phyloP scores from a whole-genome alignment of 805 yeast species.

The Yamadazyma sp. region DNA sequence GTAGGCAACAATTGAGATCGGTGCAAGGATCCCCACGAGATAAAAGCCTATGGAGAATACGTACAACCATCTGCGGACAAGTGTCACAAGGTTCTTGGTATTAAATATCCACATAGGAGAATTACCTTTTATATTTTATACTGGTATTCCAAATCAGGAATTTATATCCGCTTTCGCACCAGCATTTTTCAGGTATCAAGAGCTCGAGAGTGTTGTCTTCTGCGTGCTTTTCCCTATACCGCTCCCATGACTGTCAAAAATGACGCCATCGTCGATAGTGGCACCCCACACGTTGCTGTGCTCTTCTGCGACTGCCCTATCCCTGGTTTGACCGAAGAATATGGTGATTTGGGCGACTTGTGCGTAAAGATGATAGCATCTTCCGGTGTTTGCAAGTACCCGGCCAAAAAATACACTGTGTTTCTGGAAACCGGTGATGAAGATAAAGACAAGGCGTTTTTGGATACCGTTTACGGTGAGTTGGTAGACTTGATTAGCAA shows the following conservation, averaged over 20 bases:
- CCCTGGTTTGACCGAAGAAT: constrained; percentile 25
- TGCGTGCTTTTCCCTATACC: no score
- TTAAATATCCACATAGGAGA: constrained; percentile 10
- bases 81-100: constrained; percentile 2
- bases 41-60: constrained; percentile 19
- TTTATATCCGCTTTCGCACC: no score
- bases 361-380: constrained; percentile 31
- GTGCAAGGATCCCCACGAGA: constrained; percentile 30
- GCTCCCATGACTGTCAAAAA: no score
- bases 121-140: background rate
- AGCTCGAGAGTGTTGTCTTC: no score
- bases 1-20: constrained; percentile 37
- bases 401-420: constrained; percentile 39
- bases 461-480: constrained; percentile 16
- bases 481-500: constrained; percentile 25
- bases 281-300: constrained; percentile 34
- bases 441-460: constrained; percentile 9
- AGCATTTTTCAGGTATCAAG: no score
- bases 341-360: constrained; percentile 57
- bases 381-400: constrained; percentile 14
- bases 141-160: no score
- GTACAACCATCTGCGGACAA: constrained; percentile 25
- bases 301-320: constrained; percentile 42
- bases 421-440: constrained; percentile 22
- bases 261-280: no score